Base-by-base conservation (phyloP, 2,329 filamentous ascomycete genomes). In the Blastomyces emzantsi region DNA sequence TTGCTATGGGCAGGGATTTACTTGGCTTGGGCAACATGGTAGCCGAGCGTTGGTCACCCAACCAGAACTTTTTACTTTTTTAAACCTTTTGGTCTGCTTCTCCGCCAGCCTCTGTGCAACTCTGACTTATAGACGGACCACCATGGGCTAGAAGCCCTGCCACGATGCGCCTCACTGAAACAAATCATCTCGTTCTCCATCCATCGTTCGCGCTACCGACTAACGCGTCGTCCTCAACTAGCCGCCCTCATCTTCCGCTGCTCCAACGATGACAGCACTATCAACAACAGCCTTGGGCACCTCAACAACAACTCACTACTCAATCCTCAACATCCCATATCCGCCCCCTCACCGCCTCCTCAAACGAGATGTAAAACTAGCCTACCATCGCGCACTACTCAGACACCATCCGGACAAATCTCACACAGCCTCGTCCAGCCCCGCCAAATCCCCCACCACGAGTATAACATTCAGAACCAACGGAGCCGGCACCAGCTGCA, bases 311-410 rank as follows among this genome's bases (percentile, higher is more conserved):
- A 62, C 52, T n/a, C 61, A 62, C 39, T 62, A 57, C 52, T 56
- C 52, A 57, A 62, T 62, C 52, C 61, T 59, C 61, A 62, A 62
- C 39, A 45, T 62, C 28, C 56, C 62, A 28, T 58, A 43, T 36
- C 62, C 57, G 30, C 54, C 56, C 13, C 28, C 47, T 36, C 49
- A 60, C 47, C 36, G n/a, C 49, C 55, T 63, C 9, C 47, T 39
- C 57, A 76, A 76, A 58, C 73, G 76, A 63, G 78, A 80, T 49
- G 72, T 85, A 62, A 83, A 82, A 70, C 65, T 74, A 39, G 84
- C 84, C 11, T 87, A 87, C 71, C 82, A 81, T 64, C 78, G 76
- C 58, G 82, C 84, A 7, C 76, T 87, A 30, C 76, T 87, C 5
- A 72, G 73, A 33, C 77, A 85, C 67, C 85, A 87, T 70, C 85